These are phyloP conservation scores for Cutaneotrichosporon dermatis DNA, from an alignment of 1,284 basidiomycete genomes.

Conservation along the genomic window DNA sequence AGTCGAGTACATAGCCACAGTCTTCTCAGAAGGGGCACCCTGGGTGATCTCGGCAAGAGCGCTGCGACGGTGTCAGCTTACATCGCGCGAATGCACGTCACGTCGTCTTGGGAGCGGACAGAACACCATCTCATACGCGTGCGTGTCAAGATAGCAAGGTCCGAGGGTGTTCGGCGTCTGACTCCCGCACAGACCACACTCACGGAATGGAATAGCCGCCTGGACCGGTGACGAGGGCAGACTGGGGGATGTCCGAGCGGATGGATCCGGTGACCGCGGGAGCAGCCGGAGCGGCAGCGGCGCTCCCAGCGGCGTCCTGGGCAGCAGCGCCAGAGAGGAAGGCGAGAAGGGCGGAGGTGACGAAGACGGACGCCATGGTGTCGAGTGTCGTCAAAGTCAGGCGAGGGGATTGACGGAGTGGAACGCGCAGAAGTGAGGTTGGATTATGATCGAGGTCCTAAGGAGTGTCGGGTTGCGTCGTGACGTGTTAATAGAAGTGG, in stretches of 20 bases:
- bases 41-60: slow-evolving; percentile 60
- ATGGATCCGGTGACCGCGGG: slow-evolving; percentile 9
- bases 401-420: neutral
- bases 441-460: too few species aligned
- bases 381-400: too few species aligned
- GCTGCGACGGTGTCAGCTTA: slow-evolving; percentile 18
- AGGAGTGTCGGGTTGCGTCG: neutral
- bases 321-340: slow-evolving; percentile 19
- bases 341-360: slow-evolving; percentile 14
- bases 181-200: slow-evolving; percentile 18
- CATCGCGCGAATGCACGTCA: too few species aligned
- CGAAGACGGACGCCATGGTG: neutral
- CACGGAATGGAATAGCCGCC: slow-evolving; percentile 41
- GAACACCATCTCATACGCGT: too few species aligned
- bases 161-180: too few species aligned
- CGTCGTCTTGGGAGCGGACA: too few species aligned
- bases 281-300: slow-evolving; percentile 4
- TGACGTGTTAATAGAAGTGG: neutral
- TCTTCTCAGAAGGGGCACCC: slow-evolving; percentile 60
- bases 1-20: slow-evolving; percentile 52
- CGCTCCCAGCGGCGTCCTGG: slow-evolving; percentile 12
- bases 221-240: slow-evolving; percentile 27
- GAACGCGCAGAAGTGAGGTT: too few species aligned
- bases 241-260: slow-evolving; percentile 31
- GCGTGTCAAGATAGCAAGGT: too few species aligned